Percentiles rank a stretch among this genome's conserved stretches.
phyloP scores from a whole-genome alignment of 1,284 basidiomycete genomes.

The Cystobasidiaceae sp. region DNA sequence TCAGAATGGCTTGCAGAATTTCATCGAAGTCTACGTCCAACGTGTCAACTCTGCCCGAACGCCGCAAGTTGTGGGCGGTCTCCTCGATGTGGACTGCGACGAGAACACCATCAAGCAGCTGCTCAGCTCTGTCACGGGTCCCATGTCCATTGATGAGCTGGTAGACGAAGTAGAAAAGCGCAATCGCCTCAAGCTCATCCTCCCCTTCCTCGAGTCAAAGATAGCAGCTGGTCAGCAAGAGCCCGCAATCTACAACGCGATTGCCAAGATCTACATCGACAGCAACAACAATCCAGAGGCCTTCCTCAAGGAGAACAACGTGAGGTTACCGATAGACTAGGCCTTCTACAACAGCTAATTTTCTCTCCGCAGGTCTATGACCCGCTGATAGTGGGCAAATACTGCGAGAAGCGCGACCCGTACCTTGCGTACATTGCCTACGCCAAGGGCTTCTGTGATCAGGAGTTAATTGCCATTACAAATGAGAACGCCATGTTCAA shows the following conservation, averaged over 20 bases:
- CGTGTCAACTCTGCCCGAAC: conserved; percentile 95
- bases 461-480: conserved; percentile 93
- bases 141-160: conserved; percentile 96
- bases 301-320: conserved; percentile 98
- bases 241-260: conserved; percentile 86
- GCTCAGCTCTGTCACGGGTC: conserved; percentile 87
- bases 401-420: conserved; percentile 98
- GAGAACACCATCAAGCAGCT: conserved; percentile 93
- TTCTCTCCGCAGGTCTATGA: conserved; percentile 77
- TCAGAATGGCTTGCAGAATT: conserved; percentile 93
- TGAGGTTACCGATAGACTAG: too few species aligned
- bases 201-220: conserved; percentile 92
- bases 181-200: conserved; percentile 91
- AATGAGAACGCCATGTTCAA: conserved; percentile 99
- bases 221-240: conserved; percentile 91
- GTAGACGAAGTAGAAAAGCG: conserved; percentile 95
- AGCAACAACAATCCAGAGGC: conserved; percentile 96
- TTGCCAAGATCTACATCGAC: conserved; percentile 98
- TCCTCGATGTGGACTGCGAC: conserved; percentile 97
- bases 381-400: conserved; percentile 93
- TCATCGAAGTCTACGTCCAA: conserved; percentile 99
- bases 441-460: conserved; percentile 98
- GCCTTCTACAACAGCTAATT: too few species aligned
- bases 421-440: conserved; percentile 99
- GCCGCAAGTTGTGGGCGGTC: conserved; percentile 95